Base-by-base conservation (phyloP, 805 yeast genomes). In the Kluyveromyces aestuarii region DNA sequence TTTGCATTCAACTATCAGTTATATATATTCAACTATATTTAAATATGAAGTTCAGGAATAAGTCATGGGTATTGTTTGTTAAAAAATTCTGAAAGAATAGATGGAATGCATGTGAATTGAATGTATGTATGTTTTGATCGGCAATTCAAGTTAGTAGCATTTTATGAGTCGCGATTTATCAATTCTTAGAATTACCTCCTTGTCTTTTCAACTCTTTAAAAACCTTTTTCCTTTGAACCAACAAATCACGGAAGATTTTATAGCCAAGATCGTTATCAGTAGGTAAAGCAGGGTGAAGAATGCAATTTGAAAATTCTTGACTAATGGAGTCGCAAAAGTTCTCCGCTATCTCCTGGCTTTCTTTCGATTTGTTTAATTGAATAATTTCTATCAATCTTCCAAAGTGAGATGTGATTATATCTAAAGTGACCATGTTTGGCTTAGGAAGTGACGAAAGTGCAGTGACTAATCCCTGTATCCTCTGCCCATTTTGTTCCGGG, bases 361-460 rank as follows among this genome's bases (percentile, higher is more conserved):
- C 39, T 38, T 51, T 52, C 30, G 51, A 52, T 60, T 76, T 54
- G 61, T 72, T 60, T 74, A 77, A 66, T 61, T 72, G 59, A 61
- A 81, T 64, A 33, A 79, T 76, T 21, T 75, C 65, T 27, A 82
- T 75, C 49, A 87, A 67, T 43, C 95, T 72, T 46, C 75, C 74
- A 61, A 87, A 76, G 64, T 87, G 96, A 1, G 88, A 80, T 37
- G 82, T 75, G n/a, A 87, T 65, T 1, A 90, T 89, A 62, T 84
- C 90, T 47, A 87, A 72, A 0, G 95, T 84, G 1, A 95, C 91
- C 40, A 87, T 70, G 57, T 83, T 84, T 41, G 84, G 74, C 46
- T 82, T 78, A 18, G 88, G 81, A 47, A 87, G 71, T 49, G 84
- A 84, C 3, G 77, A 72, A 49, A 87, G 70, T 0, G 84, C 78